phyloP scores from a whole-genome alignment of 805 yeast genomes.

The Scheffersomyces stipitis region DNA sequence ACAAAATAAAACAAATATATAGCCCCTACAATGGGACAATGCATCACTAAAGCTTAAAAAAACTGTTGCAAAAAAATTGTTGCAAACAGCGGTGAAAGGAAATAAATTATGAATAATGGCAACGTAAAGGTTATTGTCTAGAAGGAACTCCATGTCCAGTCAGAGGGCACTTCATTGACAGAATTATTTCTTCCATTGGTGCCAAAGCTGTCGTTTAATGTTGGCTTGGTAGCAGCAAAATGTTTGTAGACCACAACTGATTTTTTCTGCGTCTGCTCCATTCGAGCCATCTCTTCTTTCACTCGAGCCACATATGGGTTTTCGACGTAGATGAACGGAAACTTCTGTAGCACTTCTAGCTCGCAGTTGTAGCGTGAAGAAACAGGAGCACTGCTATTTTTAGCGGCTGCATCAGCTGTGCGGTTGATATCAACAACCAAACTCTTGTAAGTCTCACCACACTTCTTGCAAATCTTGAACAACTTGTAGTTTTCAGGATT shows the following conservation, averaged over 20 bases:
- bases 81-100: no score
- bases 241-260: not conserved
- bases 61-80: no score
- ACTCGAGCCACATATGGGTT: slow-evolving; percentile 21
- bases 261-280: not conserved
- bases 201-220: no score
- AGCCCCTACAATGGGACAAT: no score
- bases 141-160: slow-evolving; percentile 28
- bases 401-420: slow-evolving; percentile 8
- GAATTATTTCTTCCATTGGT: slow-evolving; percentile 6
- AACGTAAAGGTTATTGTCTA: slow-evolving; percentile 3
- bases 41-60: no score
- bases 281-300: not conserved
- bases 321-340: slow-evolving; percentile 21
- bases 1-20: no score
- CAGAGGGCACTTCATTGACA: slow-evolving; percentile 10
- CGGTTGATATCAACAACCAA: slow-evolving; percentile 10
- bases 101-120: no score
- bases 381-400: slow-evolving; percentile 10
- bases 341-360: slow-evolving; percentile 5
- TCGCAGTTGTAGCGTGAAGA: slow-evolving; percentile 16
- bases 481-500: slow-evolving; percentile 16
- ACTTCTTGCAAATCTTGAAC: slow-evolving; percentile 34
- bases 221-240: not conserved
- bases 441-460: slow-evolving; percentile 24